phyloP scores from a whole-genome alignment of 495 filamentous ascomycete species.

The Parachaetomium inaequale region DNA sequence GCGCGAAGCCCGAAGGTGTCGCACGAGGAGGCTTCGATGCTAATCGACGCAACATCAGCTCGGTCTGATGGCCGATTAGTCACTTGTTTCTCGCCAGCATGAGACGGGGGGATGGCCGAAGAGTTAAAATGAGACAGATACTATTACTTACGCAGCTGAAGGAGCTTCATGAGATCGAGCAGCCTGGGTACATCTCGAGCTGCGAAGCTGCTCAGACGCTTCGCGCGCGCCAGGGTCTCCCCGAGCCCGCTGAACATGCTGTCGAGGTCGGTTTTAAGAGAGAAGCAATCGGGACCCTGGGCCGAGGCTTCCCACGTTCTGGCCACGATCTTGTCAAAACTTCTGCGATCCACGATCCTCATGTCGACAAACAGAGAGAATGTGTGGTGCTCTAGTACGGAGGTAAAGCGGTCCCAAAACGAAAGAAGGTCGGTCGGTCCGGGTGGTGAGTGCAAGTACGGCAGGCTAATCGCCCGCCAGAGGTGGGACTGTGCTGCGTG shows the following conservation, averaged over 20 bases:
- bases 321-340: neutral
- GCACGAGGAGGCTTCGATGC: neutral
- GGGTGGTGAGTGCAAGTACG: neutral
- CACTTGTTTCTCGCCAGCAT: too few relatives aligned
- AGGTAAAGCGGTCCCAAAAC: neutral
- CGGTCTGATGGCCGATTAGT: neutral
- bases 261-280: neutral
- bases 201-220: neutral
- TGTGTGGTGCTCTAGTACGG: neutral
- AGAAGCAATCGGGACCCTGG: neutral
- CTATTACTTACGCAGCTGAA: conserved; percentile 1
- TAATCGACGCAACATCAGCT: neutral
- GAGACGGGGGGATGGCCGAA: too few relatives aligned
- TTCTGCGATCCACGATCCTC: neutral
- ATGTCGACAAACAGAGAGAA: neutral
- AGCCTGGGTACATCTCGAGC: neutral
- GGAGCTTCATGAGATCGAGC: neutral
- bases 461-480: neutral
- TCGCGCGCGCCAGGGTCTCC: neutral
- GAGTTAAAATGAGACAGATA: neutral
- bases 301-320: neutral
- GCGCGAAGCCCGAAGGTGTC: neutral
- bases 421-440: neutral
- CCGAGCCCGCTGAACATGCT: neutral
- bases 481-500: neutral